Percentiles rank a stretch among this genome's conserved stretches.
Evolutionary conservation across 23 red algal genomes (phyloP).

Genomic region (Gracilariopsis chorda): DNA sequence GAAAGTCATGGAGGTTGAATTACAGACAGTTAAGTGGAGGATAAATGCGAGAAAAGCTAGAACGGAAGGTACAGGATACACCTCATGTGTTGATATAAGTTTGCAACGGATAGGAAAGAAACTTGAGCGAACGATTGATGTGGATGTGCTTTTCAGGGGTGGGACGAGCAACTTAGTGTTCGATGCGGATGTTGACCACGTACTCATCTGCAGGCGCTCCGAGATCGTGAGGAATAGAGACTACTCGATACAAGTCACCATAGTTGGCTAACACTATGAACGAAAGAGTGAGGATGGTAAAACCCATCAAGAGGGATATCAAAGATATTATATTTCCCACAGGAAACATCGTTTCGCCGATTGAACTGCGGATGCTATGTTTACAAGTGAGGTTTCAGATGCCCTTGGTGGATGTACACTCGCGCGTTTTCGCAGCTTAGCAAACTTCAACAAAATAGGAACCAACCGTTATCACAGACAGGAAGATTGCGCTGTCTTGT

Average conservation of each 20-base stretch:
- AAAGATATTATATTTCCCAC: no score
- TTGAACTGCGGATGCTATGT: no score
- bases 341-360: no score
- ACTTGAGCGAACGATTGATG: slow-evolving; percentile 38
- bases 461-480: no score
- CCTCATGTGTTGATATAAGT: slow-evolving; percentile 44
- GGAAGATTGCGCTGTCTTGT: no score
- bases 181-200: slow-evolving; percentile 37
- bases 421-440: no score
- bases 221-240: slow-evolving; percentile 60
- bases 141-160: slow-evolving; percentile 53
- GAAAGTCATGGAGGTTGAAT: slow-evolving; percentile 44
- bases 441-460: no score
- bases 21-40: slow-evolving; percentile 45
- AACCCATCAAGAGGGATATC: no score
- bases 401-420: no score
- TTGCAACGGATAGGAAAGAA: slow-evolving; percentile 57
- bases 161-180: slow-evolving; percentile 22
- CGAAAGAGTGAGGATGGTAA: no score
- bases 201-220: slow-evolving; percentile 28
- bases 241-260: slow-evolving; percentile 61
- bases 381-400: no score
- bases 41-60: slow-evolving; percentile 46
- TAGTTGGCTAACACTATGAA: slow-evolving; percentile 30
- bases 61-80: slow-evolving; percentile 58